phyloP scores from a whole-genome alignment of 1,284 basidiomycete genomes.

The Cryptococcus sp. region DNA sequence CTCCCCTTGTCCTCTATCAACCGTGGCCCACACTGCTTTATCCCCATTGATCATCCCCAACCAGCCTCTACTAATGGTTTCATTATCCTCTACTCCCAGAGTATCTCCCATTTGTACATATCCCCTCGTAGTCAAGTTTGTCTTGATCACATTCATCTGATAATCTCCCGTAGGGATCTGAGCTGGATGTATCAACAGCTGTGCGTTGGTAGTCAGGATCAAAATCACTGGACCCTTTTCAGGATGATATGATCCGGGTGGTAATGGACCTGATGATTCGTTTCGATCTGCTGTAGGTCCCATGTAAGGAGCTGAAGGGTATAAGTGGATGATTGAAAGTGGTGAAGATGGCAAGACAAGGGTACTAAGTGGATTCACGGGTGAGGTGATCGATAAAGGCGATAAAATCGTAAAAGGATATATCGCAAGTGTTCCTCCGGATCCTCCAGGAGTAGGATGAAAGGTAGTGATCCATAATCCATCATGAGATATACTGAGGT shows the following conservation, averaged over 20 bases:
- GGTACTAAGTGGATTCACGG: slow-evolving; percentile 19
- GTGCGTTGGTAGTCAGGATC: slow-evolving; percentile 18
- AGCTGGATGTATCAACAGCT: slow-evolving; percentile 27
- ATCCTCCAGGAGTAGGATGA: slow-evolving; percentile 15
- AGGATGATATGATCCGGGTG: slow-evolving; percentile 14
- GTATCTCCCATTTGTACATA: slow-evolving; percentile 7
- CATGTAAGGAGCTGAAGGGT: slow-evolving; percentile 22
- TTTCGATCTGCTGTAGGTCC: slow-evolving; percentile 6
- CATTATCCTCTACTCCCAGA: slow-evolving; percentile 3
- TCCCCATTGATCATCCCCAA: slow-evolving; percentile 25
- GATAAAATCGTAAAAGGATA: slow-evolving; percentile 22
- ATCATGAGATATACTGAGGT: slow-evolving; percentile 26
- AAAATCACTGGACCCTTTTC: slow-evolving; percentile 26
- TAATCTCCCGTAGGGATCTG: neutral
- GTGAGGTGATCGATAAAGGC: slow-evolving; percentile 10
- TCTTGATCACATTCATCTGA: slow-evolving; percentile 15
- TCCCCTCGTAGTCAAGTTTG: slow-evolving; percentile 17
- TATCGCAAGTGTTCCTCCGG: slow-evolving; percentile 24
- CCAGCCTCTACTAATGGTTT: slow-evolving; percentile 28
- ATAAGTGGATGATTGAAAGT: slow-evolving; percentile 26
- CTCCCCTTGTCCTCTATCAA: slow-evolving; percentile 21
- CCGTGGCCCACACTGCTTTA: slow-evolving; percentile 34
- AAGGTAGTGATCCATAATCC: slow-evolving; percentile 32
- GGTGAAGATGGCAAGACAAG: slow-evolving; percentile 21
- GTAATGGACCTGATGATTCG: slow-evolving; percentile 8